Evolutionary conservation across 2,329 filamentous ascomycete genomes (phyloP), one percentile per base, ranked within the genome.

Genomic region (Blumeria graminis): DNA sequence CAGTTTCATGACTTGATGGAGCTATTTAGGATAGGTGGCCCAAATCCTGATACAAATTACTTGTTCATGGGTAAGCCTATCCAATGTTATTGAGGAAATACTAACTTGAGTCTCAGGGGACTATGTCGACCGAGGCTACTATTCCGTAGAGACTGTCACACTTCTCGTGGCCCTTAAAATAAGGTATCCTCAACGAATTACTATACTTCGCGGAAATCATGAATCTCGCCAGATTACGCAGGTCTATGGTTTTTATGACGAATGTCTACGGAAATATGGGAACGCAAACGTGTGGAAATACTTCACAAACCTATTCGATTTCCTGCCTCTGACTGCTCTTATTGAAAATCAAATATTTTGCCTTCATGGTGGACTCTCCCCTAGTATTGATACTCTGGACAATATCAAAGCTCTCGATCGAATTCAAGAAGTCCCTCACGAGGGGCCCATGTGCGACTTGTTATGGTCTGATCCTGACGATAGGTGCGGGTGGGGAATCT

Each of bases 311-410:
- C 82, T 98, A 56, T 98, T 98, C 72, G 92, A 98, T 73, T 98
- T 92, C 73, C 85, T 98, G 41, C 90, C 92, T 62, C 80, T 98
- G 63, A 95, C 90, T 61, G 92, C 92, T 63, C 81, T 98, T 65
- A 94, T 98, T 70, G 90, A 98, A 72, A 94, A 94, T 73, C 90
- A 96, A 74, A 95, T 98, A 68, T 94, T 98, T 72, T 98, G 92
- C 71, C 82, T 98, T 58, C 92, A 98, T 75, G 92, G 92, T 64
- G 92, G 92, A 62, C 76, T 98, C 60, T 94, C 86, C 59, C 92
- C 92, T n/a, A 93, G 84, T 68, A 94, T 94, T 66, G 87, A 94
- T 69, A 94, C 88, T 28, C 78, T 94, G 57, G 88, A 94, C 70
- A 94, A 98, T 71, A 96, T 98, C 69, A 77, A 90, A 63, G 87